A percentile compares a stretch with the other conserved stretches of the same genome.
Evolutionary conservation across 139 green algal genomes (phyloP).

Genomic region (Prasinococcaceae sp.): DNA sequence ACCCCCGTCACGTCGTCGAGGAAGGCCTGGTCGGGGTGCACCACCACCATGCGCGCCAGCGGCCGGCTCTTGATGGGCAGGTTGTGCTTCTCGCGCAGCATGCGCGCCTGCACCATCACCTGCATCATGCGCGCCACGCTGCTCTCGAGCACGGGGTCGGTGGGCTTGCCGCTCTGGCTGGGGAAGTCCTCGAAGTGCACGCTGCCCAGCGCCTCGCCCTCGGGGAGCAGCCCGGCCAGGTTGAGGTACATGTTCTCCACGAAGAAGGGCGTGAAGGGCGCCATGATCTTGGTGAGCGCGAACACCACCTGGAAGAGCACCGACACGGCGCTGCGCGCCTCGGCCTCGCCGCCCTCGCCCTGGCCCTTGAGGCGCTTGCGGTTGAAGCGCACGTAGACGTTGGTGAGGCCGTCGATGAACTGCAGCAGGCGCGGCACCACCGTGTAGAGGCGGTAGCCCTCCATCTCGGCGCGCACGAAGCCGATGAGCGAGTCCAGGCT

Average conservation of each 20-base stretch:
- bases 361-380: constrained; percentile 56
- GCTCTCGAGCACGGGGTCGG: constrained; percentile 31
- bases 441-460: constrained; percentile 93
- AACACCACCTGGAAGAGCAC: constrained; percentile 61
- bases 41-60: constrained; percentile 41
- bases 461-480: constrained; percentile 85
- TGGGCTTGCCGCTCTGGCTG: background rate
- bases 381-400: constrained; percentile 98
- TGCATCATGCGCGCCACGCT: constrained; percentile 72
- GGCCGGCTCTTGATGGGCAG: constrained; percentile 53
- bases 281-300: constrained; percentile 77
- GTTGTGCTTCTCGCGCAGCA: constrained; percentile 63
- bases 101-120: constrained; percentile 65
- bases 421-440: constrained; percentile 32
- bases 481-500: constrained; percentile 51
- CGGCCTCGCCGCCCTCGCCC: constrained; percentile 22
- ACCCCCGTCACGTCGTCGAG: constrained; percentile 63
- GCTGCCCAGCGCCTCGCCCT: background rate
- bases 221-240: constrained; percentile 44
- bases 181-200: constrained; percentile 52
- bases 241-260: constrained; percentile 98
- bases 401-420: constrained; percentile 95
- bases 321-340: constrained; percentile 19
- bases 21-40: constrained; percentile 66
- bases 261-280: constrained; percentile 97